These are phyloP conservation scores for Hordeum pubiflorum DNA, from an alignment of 202 grass and related monocot species.

Conservation along the genomic window DNA sequence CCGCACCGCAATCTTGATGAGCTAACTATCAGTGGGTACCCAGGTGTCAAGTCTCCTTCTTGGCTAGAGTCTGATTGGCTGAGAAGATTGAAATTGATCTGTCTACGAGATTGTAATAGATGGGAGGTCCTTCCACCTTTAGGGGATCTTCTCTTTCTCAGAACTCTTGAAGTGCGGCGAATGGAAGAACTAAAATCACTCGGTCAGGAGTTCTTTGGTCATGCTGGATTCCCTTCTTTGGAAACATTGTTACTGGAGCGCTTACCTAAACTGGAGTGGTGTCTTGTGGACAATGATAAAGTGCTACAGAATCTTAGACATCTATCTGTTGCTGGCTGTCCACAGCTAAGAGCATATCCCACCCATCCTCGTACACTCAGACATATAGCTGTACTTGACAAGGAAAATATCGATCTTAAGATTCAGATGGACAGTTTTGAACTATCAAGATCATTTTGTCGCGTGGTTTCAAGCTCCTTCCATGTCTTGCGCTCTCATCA, in stretches of 20 bases:
- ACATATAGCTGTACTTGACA: background rate
- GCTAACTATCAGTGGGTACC: slow-evolving; percentile 13
- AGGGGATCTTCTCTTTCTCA: background rate
- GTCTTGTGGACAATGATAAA: background rate
- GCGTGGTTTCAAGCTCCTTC: background rate
- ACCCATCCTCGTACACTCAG: background rate
- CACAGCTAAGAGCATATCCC: slow-evolving; percentile 4
- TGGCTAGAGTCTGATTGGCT: background rate
- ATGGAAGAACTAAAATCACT: background rate
- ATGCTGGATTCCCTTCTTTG: background rate
- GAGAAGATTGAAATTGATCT: background rate
- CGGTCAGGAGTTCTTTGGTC: background rate
- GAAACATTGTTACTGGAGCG: background rate
- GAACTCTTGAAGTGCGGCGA: background rate
- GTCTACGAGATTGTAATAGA: background rate
- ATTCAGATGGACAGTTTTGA: background rate
- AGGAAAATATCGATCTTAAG: background rate
- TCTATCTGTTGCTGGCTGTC: background rate
- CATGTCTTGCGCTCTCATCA: slow-evolving; percentile 12
- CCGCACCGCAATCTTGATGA: slow-evolving; percentile 30
- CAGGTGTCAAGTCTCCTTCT: background rate
- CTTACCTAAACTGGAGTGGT: background rate
- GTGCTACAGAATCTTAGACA: background rate
- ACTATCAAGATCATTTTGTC: background rate
- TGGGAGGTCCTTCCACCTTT: background rate